Conservation (phyloP, 768 basidiomycete genomes). For the Kwoniella sp. region DNA sequence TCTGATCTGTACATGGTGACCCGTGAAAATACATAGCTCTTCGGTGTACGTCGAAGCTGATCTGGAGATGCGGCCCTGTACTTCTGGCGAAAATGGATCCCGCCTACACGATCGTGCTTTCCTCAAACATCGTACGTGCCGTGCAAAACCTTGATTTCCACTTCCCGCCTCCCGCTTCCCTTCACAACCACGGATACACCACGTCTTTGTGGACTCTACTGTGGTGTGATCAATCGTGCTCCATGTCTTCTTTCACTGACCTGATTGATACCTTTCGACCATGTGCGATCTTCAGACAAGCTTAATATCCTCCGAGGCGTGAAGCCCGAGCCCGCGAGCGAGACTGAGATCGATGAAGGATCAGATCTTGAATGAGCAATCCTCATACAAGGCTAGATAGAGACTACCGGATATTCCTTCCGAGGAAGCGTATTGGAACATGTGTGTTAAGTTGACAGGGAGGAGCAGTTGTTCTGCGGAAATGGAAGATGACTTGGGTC, state of each 20-base stretch:
- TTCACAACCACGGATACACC: no score
- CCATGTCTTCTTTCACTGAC: no score
- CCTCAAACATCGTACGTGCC: conserved; percentile 35
- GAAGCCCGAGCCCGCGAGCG: conserved; percentile 21
- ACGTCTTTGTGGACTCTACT: no score
- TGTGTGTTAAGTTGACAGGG: no score
- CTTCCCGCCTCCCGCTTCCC: no score
- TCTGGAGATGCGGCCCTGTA: conserved; percentile 35
- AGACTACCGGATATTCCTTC: no score
- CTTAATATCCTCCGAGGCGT: conserved; percentile 30
- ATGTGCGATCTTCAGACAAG: conserved; percentile 10
- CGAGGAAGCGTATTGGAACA: no score
- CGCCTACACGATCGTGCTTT: conserved; percentile 32
- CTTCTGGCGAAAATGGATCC: conserved; percentile 9
- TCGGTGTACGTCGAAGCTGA: conserved; percentile 47
- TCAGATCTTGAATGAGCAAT: neutral
- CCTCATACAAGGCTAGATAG: no score
- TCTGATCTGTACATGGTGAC: neutral
- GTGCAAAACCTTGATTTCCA: no score
- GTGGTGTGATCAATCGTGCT: no score
- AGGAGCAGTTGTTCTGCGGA: no score
- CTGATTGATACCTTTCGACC: neutral
- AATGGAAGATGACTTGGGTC: no score
- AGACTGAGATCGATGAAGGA: neutral
- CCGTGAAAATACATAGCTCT: neutral